Evolutionary conservation across 2,329 filamentous ascomycete species (phyloP), one percentile per base, ranked within the genome.

Genomic region (Xylaria sp.): DNA sequence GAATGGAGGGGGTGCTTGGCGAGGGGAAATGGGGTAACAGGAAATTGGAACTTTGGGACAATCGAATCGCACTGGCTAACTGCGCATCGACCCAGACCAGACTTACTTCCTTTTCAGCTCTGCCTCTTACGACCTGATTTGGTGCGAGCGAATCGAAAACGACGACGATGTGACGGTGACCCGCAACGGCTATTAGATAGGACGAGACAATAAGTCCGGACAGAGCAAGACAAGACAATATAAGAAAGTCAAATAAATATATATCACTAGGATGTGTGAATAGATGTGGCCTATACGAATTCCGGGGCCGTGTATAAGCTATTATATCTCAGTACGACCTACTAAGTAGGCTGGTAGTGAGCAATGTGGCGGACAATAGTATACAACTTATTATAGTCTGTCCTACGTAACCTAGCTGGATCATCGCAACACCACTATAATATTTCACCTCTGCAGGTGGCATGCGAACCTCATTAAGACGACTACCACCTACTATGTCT

Each of bases 1-100:
- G 53, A 65, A 68, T 66, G 65, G 65, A 70, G 65, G 65, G 68
- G 68, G 15, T 56, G n/a, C 66, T 69, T 68, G 66, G 66, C 62
- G 63, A 65, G 62, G 62, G 62, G 62, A 26, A 23, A 64, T 42
- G 51, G 53, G 61, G 51, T 46, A 58, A 58, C 57, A 48, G 42
- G 31, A 60, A 60, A 60, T 48, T 60, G 42, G 58, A 33, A 33
- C 33, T 33, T 28, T 33, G 33, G 33, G 33, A 23, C 33, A 56
- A n/a, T 20, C 46, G 56, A 60, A 60, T 57, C 61, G 48, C 38
- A 58, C n/a, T 65, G 40, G 61, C 61, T 60, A 31, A 26, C 56
- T 38, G 42, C 36, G 44, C 23, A 17, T 51, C 17, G 42, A 48
- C 51, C 51, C 36, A n/a, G 44, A 38, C 31, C 17, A 26, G 49